A percentile compares a stretch with the other conserved stretches of the same genome.
These are phyloP conservation scores for Posidonia australis DNA, from an alignment of 106 monocot species.

Conservation along the genomic window DNA sequence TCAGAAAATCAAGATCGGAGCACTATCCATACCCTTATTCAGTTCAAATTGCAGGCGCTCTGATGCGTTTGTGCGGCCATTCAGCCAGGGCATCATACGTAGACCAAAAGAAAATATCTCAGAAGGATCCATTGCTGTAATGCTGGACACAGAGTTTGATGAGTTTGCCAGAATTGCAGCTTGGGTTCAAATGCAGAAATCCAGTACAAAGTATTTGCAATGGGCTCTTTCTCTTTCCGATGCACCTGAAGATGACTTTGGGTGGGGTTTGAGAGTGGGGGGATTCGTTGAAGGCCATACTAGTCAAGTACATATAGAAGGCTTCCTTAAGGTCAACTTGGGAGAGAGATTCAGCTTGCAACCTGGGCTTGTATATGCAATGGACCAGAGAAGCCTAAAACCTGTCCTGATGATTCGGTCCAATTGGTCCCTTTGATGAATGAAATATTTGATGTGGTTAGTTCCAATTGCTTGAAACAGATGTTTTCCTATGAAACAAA, in stretches of 20 bases:
- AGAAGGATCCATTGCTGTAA: constrained; percentile 43
- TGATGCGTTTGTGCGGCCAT: not conserved
- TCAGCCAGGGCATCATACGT: not conserved
- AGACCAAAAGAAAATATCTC: constrained; percentile 4
- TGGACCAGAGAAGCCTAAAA: constrained; percentile 26
- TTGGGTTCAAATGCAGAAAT: constrained; percentile 66
- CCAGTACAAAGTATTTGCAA: constrained; percentile 4
- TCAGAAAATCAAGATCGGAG: constrained; percentile 22
- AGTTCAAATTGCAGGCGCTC: constrained; percentile 3
- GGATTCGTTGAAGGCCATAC: constrained; percentile 27
- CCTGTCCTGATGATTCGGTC: constrained; percentile 47
- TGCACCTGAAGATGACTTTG: constrained; percentile 56
- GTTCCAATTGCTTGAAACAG: not conserved
- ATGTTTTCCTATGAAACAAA: not conserved
- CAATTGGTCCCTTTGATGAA: constrained; percentile 53
- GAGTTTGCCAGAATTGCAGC: constrained; percentile 34
- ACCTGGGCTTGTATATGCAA: constrained; percentile 50
- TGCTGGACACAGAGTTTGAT: constrained; percentile 50
- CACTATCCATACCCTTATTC: constrained; percentile 28
- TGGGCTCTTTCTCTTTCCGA: constrained; percentile 62
- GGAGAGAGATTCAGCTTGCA: constrained; percentile 49
- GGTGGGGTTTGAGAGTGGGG: constrained; percentile 61
- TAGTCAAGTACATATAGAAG: constrained; percentile 47
- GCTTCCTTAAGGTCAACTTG: constrained; percentile 52
- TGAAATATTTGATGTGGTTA: not conserved